These are phyloP conservation scores for Penicillium nucicola DNA, from an alignment of 495 filamentous ascomycete genomes.

Conservation along the genomic window DNA sequence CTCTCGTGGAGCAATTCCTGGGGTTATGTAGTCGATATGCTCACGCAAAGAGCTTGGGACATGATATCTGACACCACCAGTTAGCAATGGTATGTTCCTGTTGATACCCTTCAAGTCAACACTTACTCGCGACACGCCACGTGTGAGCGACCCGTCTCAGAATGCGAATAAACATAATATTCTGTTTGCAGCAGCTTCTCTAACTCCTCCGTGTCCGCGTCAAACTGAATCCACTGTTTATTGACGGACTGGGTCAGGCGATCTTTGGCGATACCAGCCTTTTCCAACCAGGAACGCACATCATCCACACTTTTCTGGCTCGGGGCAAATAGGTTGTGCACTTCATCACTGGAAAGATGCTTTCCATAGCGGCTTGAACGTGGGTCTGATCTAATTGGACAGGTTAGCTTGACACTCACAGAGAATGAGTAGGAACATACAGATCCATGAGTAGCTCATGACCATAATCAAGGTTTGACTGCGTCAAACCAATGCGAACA, in stretches of 20 bases:
- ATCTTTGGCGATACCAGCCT: constrained; percentile 42
- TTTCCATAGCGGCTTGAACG: constrained; percentile 52
- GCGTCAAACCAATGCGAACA: constrained; percentile 53
- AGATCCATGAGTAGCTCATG: constrained; percentile 55
- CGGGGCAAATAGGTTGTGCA: constrained; percentile 52
- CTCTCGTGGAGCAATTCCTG: constrained; percentile 34
- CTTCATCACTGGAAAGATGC: constrained; percentile 41
- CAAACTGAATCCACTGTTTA: constrained; percentile 54
- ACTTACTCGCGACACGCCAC: constrained; percentile 44
- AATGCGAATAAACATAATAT: constrained; percentile 55
- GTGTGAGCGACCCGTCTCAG: constrained; percentile 40
- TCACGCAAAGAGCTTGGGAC: constrained; percentile 46
- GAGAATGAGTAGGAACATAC: constrained; percentile 18
- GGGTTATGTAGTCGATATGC: constrained; percentile 58
- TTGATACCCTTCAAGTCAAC: no score
- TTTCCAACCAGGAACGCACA: constrained; percentile 48
- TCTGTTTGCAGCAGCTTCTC: constrained; percentile 56
- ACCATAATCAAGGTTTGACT: constrained; percentile 50
- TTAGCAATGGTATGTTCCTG: neutral
- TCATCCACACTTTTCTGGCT: constrained; percentile 34
- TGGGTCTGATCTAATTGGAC: constrained; percentile 29
- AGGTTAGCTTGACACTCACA: neutral
- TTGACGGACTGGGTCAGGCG: constrained; percentile 46
- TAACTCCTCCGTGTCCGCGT: constrained; percentile 48
- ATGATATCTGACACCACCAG: constrained; percentile 34